These are phyloP conservation scores for Artemisia argyi DNA, from an alignment of 129 eudicot species.

Conservation along the genomic window DNA sequence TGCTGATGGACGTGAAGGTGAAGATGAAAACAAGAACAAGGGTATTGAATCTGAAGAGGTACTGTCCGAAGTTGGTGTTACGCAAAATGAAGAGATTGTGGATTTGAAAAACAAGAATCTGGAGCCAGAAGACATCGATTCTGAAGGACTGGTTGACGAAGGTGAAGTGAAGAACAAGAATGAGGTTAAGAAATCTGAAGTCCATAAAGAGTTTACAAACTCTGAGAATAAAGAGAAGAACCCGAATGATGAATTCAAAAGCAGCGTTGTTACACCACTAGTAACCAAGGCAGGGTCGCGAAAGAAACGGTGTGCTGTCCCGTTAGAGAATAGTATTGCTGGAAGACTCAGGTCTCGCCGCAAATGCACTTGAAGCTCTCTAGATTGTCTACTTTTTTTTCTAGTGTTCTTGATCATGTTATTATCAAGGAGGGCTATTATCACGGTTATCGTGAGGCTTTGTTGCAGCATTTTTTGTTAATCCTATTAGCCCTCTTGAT, in stretches of 20 bases:
- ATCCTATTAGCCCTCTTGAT: slow-evolving; percentile 17
- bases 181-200: slow-evolving; percentile 19
- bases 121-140: background rate
- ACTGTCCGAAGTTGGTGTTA: background rate
- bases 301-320: slow-evolving; percentile 24
- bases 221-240: slow-evolving; percentile 16
- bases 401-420: background rate
- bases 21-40: slow-evolving; percentile 10
- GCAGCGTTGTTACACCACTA: slow-evolving; percentile 1
- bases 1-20: background rate
- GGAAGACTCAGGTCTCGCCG: slow-evolving; percentile 46
- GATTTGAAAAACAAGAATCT: background rate
- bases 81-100: background rate
- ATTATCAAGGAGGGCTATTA: slow-evolving; percentile 5
- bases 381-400: background rate
- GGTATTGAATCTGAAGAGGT: no score
- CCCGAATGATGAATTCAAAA: slow-evolving; percentile 18
- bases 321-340: slow-evolving; percentile 48
- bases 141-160: background rate
- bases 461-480: slow-evolving; percentile 8
- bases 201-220: slow-evolving; percentile 14
- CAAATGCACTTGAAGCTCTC: slow-evolving; percentile 17
- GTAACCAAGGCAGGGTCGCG: slow-evolving; percentile 32
- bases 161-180: slow-evolving; percentile 9
- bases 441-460: background rate